Evolutionary conservation across 495 filamentous ascomycete species (phyloP).

Genomic region (Talaromyces proteolyticus): DNA sequence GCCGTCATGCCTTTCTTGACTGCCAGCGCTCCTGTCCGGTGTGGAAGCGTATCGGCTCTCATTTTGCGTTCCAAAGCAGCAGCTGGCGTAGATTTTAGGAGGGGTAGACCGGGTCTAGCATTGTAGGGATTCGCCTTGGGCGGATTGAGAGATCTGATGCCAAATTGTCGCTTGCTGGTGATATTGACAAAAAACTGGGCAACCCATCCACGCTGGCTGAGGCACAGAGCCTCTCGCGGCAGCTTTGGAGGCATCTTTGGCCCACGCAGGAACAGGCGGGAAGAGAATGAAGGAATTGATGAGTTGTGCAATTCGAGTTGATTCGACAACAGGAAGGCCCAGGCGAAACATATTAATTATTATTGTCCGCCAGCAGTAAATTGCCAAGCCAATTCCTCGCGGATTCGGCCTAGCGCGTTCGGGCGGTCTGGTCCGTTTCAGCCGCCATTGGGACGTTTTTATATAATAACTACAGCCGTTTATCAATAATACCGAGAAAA

Average conservation of each 20-base stretch:
- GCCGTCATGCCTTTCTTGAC: constrained; percentile 95
- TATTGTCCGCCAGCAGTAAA: too few species aligned
- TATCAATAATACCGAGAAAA: too few species aligned
- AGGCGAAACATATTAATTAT: too few species aligned
- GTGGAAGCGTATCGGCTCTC: constrained; percentile 66
- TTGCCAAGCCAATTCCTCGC: too few species aligned
- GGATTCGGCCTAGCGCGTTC: too few species aligned
- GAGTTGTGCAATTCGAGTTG: too few species aligned
- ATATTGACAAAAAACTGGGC: constrained; percentile 3
- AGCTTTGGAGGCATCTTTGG: constrained; percentile 5
- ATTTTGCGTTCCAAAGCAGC: constrained; percentile 77
- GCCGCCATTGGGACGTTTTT: too few species aligned
- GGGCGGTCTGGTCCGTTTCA: too few species aligned
- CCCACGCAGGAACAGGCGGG: not conserved
- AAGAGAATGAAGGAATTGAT: not conserved
- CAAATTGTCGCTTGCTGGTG: constrained; percentile 27
- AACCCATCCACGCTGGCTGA: constrained; percentile 2
- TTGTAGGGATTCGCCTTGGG: constrained; percentile 43
- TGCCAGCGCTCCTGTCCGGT: constrained; percentile 75
- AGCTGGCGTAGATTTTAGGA: constrained; percentile 64
- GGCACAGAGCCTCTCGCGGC: not conserved
- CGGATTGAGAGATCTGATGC: constrained; percentile 44
- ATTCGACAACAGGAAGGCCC: too few species aligned
- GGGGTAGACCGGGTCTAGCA: constrained; percentile 34
- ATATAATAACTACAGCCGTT: too few species aligned